Base-by-base conservation (phyloP, 148 eudicot genomes). In the Cornus kousa region DNA sequence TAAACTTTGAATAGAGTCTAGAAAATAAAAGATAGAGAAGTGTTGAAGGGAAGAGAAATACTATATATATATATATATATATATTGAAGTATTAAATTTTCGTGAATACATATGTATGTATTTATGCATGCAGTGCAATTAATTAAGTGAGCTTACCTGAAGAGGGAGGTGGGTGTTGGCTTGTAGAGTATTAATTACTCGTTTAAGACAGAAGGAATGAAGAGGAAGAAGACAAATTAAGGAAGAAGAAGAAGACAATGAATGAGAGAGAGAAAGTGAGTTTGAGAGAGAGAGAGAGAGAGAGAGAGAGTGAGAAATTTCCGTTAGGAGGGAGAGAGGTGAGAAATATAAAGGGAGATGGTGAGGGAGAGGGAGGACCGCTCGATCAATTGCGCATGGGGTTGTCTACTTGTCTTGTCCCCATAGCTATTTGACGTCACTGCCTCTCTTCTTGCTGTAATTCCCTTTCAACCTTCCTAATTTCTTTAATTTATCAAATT, bases 301-400 rank as follows among this genome's bases (percentile, higher is more conserved):
- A 68, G 76, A 62, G 1, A 35, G 37, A 0, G n/a, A n/a, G 65
- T 22, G 69, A 62, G 53, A 19, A 82, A 19, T 39, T 37, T 74
- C 70, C 69, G 79, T 74, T 60, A 31, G 48, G 75, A 59, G 64
- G 2, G 73, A 22, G 78, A 39, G 72, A 71, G 14, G 43, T 0
- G 37, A 43, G 75, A 1, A 35, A 16, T 74, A 53, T 48, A 74
- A 37, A 84, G 6, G 22, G 20, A 53, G 59, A 3, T 16, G 19
- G 17, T 12, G 19, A 53, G 10, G 60, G 19, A 19, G 50, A 12
- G 4, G 37, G 7, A 70, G 85, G 83, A 74, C 87, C 79, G 79
- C 75, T 69, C 73, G n/a, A 39, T 43, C 73, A 19, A 39, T 74
- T 78, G 84, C 87, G 84, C 87, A 75, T 84, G 87, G 87, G 20